phyloP scores from a whole-genome alignment of 2,329 filamentous ascomycete genomes.

The Westerdykella ornata region DNA sequence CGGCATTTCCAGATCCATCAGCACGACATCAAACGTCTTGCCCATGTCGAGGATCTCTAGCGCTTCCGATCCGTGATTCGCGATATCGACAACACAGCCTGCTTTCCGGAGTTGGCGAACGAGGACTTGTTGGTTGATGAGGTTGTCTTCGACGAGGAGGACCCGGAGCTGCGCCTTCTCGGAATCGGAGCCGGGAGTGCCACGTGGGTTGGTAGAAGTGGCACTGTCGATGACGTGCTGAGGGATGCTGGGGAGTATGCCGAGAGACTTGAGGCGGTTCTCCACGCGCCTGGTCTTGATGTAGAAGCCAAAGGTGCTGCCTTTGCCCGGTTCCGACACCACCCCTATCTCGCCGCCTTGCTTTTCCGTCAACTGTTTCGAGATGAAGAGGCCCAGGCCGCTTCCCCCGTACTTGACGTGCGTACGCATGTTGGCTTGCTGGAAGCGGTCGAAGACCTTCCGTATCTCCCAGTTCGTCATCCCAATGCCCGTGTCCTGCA shows the following conservation, averaged over 20 bases:
- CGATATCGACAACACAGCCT: conserved; percentile 24
- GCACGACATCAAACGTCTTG: conserved; percentile 27
- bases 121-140: conserved; percentile 36
- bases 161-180: conserved; percentile 15
- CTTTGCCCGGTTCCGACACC: conserved; percentile 30
- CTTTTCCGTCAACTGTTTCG: conserved; percentile 41
- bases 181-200: too few species aligned
- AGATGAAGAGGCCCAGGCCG: conserved; percentile 43
- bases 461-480: conserved; percentile 36
- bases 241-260: conserved; percentile 7
- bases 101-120: conserved; percentile 33
- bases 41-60: conserved; percentile 24
- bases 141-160: conserved; percentile 36
- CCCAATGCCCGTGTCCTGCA: conserved; percentile 40
- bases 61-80: conserved; percentile 36
- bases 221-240: conserved; percentile 2
- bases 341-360: conserved; percentile 45
- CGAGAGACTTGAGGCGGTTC: conserved; percentile 8
- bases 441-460: conserved; percentile 34
- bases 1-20: conserved; percentile 53
- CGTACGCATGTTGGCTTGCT: conserved; percentile 32
- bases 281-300: conserved; percentile 30
- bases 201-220: background rate
- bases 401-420: conserved; percentile 41
- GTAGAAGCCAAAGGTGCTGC: conserved; percentile 43